Evolutionary conservation across 176 grass and related monocot genomes (phyloP), one percentile per base, ranked within the genome.

Genomic region (Avena insularis): DNA sequence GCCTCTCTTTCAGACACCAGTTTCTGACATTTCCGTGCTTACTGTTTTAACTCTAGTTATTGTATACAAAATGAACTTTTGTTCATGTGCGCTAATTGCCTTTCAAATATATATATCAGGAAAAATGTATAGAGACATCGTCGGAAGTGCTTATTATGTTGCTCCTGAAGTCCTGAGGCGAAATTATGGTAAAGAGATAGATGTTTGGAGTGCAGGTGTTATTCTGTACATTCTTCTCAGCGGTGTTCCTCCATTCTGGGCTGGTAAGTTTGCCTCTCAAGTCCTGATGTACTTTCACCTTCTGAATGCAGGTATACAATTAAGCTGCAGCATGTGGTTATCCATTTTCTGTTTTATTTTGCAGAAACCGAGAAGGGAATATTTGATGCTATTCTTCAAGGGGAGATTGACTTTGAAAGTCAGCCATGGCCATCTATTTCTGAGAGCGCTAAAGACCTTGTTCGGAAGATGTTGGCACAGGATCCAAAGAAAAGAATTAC

Each of bases 211-310:
- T 72, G 96, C 96, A 17, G 96, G 96, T 65, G 92, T 98, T 85
- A 95, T 98, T 73, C 77, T 98, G 86, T 98, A 98, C 60, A 98
- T 98, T 92, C 96, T 98, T 90, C 92, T 98, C 62, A 98, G 96
- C 77, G 96, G 96, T 23, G 96, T 98, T 31, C 93, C 96, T 90
- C 96, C 96, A 77, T 98, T 98, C 70, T 98, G 96, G 96, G 93
- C 96, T 74, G 96, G 96, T 98, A 98, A 16, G 54, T 80, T 36
- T 80, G 57, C 46, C 40, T 84, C 8, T 59, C 53, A 59, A 40
- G 81, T 88, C 80, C 46, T 21, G 47, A 19, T 71, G 49, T 78
- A 73, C 61, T 69, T 80, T 2, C 53, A 75, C 23, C 12, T 77
- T 83, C 35, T 87, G 36, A 54, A 68, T 86, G 82, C 20, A 84